These are phyloP conservation scores for Talaromyces sp. DNA, from an alignment of 2,329 filamentous ascomycete genomes.

Conservation along the genomic window DNA sequence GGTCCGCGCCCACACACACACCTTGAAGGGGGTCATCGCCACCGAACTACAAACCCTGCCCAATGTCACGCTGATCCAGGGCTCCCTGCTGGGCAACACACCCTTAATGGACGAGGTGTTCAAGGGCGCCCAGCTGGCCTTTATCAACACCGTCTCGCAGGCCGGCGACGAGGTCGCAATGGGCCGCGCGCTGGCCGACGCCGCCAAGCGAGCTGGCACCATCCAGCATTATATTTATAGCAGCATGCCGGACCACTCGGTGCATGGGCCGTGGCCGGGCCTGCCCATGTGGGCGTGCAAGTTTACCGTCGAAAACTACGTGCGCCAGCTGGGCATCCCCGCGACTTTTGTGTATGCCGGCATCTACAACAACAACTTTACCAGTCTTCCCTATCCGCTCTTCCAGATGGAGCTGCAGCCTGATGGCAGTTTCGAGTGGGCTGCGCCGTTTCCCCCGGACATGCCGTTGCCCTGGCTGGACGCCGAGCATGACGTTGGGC, in stretches of 20 bases:
- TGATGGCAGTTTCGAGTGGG: constrained; percentile 86
- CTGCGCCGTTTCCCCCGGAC: constrained; percentile 87
- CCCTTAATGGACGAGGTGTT: constrained; percentile 73
- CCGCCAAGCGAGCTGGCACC: constrained; percentile 69
- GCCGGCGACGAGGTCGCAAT: constrained; percentile 83
- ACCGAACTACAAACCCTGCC: constrained; percentile 76
- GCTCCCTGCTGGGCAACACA: constrained; percentile 64
- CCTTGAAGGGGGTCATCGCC: constrained; percentile 79
- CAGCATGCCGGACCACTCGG: constrained; percentile 91
- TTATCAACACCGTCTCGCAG: constrained; percentile 97
- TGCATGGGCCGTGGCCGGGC: constrained; percentile 75
- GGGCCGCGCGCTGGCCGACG: constrained; percentile 81
- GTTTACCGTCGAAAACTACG: constrained; percentile 86
- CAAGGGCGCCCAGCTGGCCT: constrained; percentile 77
- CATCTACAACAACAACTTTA: constrained; percentile 99
- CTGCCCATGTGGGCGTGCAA: constrained; percentile 90
- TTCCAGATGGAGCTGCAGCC: constrained; percentile 88
- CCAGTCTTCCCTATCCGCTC: constrained; percentile 81
- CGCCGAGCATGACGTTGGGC: constrained; percentile 91
- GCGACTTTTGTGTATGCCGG: constrained; percentile 94
- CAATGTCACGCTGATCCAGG: constrained; percentile 69
- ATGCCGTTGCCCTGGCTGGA: constrained; percentile 91
- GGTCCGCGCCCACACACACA: constrained; percentile 86
- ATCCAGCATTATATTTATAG: constrained; percentile 94
- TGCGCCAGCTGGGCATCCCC: constrained; percentile 73